These are phyloP conservation scores for Saksenaea oblongispora DNA, from an alignment of 371 early-diverging fungal species.

Conservation along the genomic window DNA sequence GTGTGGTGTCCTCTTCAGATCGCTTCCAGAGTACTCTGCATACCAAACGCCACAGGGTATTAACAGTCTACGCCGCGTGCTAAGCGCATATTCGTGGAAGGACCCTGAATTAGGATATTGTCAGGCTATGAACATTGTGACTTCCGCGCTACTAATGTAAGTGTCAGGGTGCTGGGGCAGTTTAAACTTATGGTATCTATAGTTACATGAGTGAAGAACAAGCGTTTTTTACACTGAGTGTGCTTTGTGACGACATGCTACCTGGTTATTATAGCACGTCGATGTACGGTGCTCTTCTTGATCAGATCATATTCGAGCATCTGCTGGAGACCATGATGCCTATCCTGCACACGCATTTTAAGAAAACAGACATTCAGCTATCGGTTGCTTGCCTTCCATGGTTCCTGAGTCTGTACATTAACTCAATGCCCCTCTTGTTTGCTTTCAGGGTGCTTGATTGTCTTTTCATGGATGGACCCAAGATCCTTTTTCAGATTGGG, in stretches of 20 bases:
- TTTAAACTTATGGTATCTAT: constrained; percentile 1
- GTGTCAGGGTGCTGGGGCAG: background rate
- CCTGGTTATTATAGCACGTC: constrained; percentile 96
- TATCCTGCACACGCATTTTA: constrained; percentile 76
- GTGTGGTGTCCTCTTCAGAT: constrained; percentile 37
- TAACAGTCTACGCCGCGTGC: constrained; percentile 83
- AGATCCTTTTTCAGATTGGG: constrained; percentile 91
- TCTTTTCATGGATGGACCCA: constrained; percentile 94
- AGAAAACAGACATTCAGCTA: constrained; percentile 87
- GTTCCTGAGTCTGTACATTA: constrained; percentile 95
- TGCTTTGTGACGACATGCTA: constrained; percentile 86
- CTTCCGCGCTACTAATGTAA: constrained; percentile 88
- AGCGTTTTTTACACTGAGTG: constrained; percentile 92
- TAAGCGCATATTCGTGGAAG: constrained; percentile 85
- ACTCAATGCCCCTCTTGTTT: constrained; percentile 88
- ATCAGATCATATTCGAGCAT: constrained; percentile 92
- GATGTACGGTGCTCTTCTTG: constrained; percentile 96
- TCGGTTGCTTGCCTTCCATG: constrained; percentile 95
- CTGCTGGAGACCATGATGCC: constrained; percentile 81
- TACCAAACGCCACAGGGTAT: constrained; percentile 94
- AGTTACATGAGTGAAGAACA: constrained; percentile 94
- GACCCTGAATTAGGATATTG: constrained; percentile 96
- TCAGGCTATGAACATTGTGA: constrained; percentile 99
- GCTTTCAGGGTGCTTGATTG: constrained; percentile 93
- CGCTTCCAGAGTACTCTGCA: constrained; percentile 92